A percentile compares a stretch with the other conserved stretches of the same genome.
These are phyloP conservation scores for Sideroxylon spinosum DNA, from an alignment of 179 eudicot species.

Conservation along the genomic window DNA sequence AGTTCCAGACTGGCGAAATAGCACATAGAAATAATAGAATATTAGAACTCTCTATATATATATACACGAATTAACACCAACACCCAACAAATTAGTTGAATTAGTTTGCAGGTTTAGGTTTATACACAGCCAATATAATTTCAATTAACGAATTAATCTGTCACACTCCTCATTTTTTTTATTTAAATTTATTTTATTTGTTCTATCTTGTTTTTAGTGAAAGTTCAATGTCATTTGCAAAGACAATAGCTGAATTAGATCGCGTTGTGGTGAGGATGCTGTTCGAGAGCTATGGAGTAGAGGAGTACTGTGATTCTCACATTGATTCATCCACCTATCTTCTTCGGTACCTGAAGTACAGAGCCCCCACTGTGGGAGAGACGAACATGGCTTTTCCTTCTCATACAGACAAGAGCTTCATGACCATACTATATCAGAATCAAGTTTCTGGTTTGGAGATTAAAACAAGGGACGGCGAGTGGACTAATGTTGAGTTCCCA, in stretches of 20 bases:
- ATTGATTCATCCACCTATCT: slow-evolving; percentile 30
- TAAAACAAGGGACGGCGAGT: slow-evolving; percentile 25
- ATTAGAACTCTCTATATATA: too few relatives aligned
- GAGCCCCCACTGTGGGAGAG: slow-evolving; percentile 29
- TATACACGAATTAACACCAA: too few relatives aligned
- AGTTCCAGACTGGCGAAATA: too few relatives aligned
- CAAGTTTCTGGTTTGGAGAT: slow-evolving; percentile 39
- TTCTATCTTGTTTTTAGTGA: slow-evolving; percentile 23
- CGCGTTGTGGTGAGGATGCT: slow-evolving; percentile 28
- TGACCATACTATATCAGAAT: slow-evolving; percentile 39
- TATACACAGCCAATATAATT: too few relatives aligned
- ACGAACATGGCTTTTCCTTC: slow-evolving; percentile 27
- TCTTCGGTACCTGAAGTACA: slow-evolving; percentile 26
- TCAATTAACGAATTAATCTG: slow-evolving; percentile 7
- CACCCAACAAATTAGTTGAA: too few relatives aligned
- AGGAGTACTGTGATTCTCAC: slow-evolving; percentile 30
- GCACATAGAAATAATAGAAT: too few relatives aligned
- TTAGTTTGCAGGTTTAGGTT: too few relatives aligned
- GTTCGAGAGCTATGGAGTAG: slow-evolving; percentile 40
- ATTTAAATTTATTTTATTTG: neutral
- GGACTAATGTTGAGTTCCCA: slow-evolving; percentile 34
- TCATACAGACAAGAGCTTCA: slow-evolving; percentile 46
- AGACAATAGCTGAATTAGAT: slow-evolving; percentile 27
- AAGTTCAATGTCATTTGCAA: slow-evolving; percentile 24
- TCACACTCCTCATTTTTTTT: neutral